Base-by-base conservation (phyloP, 768 basidiomycete genomes). In the Phallus indusiatus region DNA sequence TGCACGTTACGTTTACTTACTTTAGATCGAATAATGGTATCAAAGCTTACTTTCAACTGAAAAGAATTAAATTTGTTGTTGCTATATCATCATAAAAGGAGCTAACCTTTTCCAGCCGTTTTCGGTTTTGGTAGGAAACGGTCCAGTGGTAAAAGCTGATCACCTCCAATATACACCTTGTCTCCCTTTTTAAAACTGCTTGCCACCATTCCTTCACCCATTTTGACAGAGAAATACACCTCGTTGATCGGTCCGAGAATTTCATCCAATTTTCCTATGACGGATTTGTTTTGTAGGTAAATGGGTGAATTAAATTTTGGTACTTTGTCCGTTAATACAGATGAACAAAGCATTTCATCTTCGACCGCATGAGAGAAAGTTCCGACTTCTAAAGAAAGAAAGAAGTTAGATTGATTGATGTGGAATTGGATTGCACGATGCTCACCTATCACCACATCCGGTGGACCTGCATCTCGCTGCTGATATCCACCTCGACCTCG, bases 181-280 rank as follows among this genome's bases (percentile, higher is more conserved):
- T 99, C 96, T 49, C 96, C 96, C 68, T 88, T 90, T 75, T 95
- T 90, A 75, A 99, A 99, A 70, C 90, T 93, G 64, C 76, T 86
- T 8, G 96, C 94, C 52, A 94, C 83, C 86, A 98, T 93, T 34
- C 96, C 96, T 60, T 90, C 86, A 18, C 86, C 83, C 88, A 97
- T 96, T 77, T 98, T 99, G 64, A 99, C 81, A 2, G 94, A 94
- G 69, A 99, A 98, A 73, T 84, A 98, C 60, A 98, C 94, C 70
- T 98, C 93, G 70, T 96, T 99, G 71, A 99, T 94, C 16, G 96
- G 95, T 1, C 96, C 96, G n/a, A 99, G 81, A 65, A 99, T 98
- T 73, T 99, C 96, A 73, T 99, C 96, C 47, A 99, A 88, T 75
- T 96, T 97, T 62, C 96, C 95, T 62, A 98, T 92, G 64, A 83